Evolutionary conservation across 352 stramenopile species (phyloP), one percentile per base, ranked within the genome.

Genomic region (Globisporangium paddicum): DNA sequence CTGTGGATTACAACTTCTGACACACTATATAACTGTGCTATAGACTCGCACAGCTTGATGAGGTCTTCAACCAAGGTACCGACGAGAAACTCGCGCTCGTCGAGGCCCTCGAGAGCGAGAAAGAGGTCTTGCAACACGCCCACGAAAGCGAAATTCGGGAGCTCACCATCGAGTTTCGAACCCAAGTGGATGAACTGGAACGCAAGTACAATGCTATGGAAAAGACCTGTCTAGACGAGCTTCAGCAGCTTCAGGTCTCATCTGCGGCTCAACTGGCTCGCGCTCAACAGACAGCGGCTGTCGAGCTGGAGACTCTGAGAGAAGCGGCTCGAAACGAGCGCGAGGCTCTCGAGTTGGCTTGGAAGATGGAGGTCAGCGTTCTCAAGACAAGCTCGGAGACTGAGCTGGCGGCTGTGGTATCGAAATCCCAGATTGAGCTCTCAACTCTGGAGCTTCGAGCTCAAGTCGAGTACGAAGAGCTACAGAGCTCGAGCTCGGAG

Each of bases 51-150:
- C 73, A 73, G 42, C 66, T 87, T 16, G 66, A 86, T 47, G 35
- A 51, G 8, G 60, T 71, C 3, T 71, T 84, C 49, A 69, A 63
- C 42, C 65, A 74, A 34, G 77, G 67, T 23, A 71, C 74, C 4
- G 66, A 84, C 13, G 77, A 87, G 64, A 75, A 77, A 48, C 35
- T 77, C 0, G 57, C 63, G 23, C 47, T 89, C 30, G 61, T 71
- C 1, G 60, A 82, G 16, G 42, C 64, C 4, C 75, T 86, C 23
- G 55, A 63, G 5, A 56, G 41, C 0, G 77, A 89, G 16, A 68
- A 66, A 49, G 42, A 71, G 8, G 9, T 86, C 13, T n/a, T n/a
- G n/a, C 40, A 69, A 19, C 30, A 69, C 55, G 25, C 47, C 1
- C 77, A 83, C 44, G 49, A 59, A 5, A 34, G 45, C 2, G 55